phyloP scores from a whole-genome alignment of 768 basidiomycete species.

The Lactifluus pinguis region DNA sequence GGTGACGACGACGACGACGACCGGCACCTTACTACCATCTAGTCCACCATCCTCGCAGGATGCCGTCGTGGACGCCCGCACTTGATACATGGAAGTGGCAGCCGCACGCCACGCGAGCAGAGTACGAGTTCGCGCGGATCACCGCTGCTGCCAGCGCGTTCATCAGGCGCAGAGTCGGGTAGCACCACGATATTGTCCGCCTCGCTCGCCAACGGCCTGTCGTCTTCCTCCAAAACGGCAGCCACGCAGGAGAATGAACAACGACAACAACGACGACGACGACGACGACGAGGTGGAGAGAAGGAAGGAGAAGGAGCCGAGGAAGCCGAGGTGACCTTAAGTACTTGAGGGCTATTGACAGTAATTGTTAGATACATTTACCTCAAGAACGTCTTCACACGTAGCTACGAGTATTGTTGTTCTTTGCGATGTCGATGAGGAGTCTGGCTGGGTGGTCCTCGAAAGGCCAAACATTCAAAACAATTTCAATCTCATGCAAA shows the following conservation, averaged over 20 bases:
- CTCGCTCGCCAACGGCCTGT: background rate
- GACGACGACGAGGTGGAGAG: too few relatives aligned
- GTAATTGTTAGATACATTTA: too few relatives aligned
- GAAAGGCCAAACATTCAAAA: too few relatives aligned
- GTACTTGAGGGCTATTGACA: too few relatives aligned
- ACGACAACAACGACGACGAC: too few relatives aligned
- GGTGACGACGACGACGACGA: too few relatives aligned
- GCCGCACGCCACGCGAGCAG: background rate
- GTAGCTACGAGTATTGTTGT: too few relatives aligned
- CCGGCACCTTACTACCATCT: background rate
- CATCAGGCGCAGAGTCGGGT: background rate
- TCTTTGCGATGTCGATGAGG: too few relatives aligned
- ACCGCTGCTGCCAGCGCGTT: background rate
- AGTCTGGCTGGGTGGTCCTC: too few relatives aligned
- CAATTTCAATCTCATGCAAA: too few relatives aligned
- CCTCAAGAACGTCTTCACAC: too few relatives aligned
- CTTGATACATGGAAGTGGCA: slow-evolving; percentile 11
- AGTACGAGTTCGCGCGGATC: background rate
- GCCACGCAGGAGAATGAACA: slow-evolving; percentile 15
- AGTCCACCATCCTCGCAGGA: background rate
- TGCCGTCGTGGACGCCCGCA: slow-evolving; percentile 3
- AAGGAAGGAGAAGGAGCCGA: slow-evolving; percentile 33
- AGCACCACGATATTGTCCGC: background rate
- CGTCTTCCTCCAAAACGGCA: background rate
- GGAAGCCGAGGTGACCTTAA: too few relatives aligned